Percentiles rank a stretch among this genome's conserved stretches.
These are phyloP conservation scores for Cryptococcus sp. DNA, from an alignment of 1,284 basidiomycete species.

Conservation along the genomic window DNA sequence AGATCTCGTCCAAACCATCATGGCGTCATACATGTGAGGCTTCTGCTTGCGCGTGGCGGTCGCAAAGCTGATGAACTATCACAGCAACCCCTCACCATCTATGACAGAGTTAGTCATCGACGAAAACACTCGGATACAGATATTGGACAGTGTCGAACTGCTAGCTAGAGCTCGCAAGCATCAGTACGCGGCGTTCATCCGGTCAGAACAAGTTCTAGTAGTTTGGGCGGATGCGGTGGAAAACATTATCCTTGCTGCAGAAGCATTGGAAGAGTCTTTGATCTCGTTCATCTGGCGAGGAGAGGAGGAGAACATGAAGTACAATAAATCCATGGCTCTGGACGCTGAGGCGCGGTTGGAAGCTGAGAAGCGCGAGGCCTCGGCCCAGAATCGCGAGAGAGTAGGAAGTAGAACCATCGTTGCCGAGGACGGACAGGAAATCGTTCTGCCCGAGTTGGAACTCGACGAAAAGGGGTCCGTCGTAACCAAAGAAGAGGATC, in stretches of 20 bases:
- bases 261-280: constrained; percentile 72
- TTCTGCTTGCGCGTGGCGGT: neutral
- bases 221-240: constrained; percentile 77
- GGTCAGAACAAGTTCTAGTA: constrained; percentile 70
- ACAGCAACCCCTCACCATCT: constrained; percentile 29
- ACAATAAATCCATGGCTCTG: constrained; percentile 40
- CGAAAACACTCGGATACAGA: constrained; percentile 43
- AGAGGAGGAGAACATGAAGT: constrained; percentile 52
- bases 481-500: constrained; percentile 19
- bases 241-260: constrained; percentile 61
- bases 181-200: constrained; percentile 79
- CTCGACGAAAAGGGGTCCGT: constrained; percentile 13
- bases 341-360: constrained; percentile 37
- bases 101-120: constrained; percentile 43
- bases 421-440: constrained; percentile 7
- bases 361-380: constrained; percentile 35
- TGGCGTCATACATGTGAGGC: constrained; percentile 37
- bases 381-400: constrained; percentile 15
- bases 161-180: constrained; percentile 73
- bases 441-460: constrained; percentile 9
- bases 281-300: constrained; percentile 74
- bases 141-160: constrained; percentile 59
- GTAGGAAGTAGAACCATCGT: constrained; percentile 10
- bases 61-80: neutral
- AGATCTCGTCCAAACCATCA: constrained; percentile 31